phyloP scores from a whole-genome alignment of 257 asterid genomes.

The Plantago ovata region DNA sequence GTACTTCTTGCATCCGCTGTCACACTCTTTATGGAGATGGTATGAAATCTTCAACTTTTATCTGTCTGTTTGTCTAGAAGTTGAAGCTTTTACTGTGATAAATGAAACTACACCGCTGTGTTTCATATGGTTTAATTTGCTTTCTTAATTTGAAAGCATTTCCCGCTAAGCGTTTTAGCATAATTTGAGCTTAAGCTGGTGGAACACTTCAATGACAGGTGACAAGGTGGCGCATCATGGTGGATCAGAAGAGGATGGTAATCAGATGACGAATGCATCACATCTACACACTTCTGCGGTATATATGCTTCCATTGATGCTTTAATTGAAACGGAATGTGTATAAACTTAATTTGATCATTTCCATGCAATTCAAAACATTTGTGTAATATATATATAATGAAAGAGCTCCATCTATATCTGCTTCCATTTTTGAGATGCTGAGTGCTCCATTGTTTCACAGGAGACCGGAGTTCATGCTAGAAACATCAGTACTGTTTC shows the following conservation, averaged over 20 bases:
- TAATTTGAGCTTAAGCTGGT: constrained; percentile 6
- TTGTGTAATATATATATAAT: too few species aligned
- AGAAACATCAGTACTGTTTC: constrained; percentile 85
- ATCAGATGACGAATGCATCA: constrained; percentile 33
- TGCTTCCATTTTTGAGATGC: too few species aligned
- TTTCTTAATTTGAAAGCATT: too few species aligned
- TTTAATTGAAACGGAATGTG: background rate
- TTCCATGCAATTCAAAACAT: background rate
- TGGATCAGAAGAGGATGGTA: constrained; percentile 35
- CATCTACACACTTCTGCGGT: constrained; percentile 43
- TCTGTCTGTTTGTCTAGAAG: background rate
- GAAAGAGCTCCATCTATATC: too few species aligned
- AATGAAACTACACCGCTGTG: too few species aligned
- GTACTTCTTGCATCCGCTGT: constrained; percentile 61
- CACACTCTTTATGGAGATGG: constrained; percentile 54
- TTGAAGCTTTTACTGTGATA: background rate
- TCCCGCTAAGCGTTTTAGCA: too few species aligned
- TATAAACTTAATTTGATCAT: background rate
- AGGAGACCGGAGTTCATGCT: constrained; percentile 90
- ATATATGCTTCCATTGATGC: background rate
- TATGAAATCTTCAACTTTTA: constrained; percentile 20
- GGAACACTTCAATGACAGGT: constrained; percentile 26
- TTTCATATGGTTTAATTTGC: too few species aligned
- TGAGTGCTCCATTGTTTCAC: constrained; percentile 14
- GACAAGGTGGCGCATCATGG: constrained; percentile 26